Base-by-base conservation (phyloP, 2,329 filamentous ascomycete genomes). In the Botrytis medusae region DNA sequence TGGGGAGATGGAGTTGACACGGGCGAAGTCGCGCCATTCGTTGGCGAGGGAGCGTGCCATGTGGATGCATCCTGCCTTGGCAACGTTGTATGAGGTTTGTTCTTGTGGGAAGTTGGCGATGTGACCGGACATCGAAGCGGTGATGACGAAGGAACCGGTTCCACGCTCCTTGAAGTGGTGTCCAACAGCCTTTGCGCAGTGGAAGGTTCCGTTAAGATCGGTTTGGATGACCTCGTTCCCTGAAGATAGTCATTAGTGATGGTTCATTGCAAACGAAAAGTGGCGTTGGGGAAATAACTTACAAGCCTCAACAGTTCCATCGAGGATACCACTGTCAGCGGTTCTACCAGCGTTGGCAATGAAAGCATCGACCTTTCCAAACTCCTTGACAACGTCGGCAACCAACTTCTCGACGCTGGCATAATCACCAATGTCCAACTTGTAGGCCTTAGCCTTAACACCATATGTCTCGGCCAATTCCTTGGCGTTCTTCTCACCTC, bases 321-420 rank as follows among this genome's bases (percentile, higher is more conserved):
- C 91, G 67, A 93, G 85, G 79, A 93, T 86, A 73, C 91, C 91
- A 72, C 84, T 84, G 83, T 91, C 87, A 77, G 91, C 91, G 9
- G 92, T 93, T 75, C 89, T 88, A 73, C 92, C 92, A 32, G 92
- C 91, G 82, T 92, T 92, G 82, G 89, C 89, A 76, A 91, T 87
- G 83, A 91, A 90, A 78, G 86, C 87, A 79, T 91, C 89, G 79
- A 91, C 87, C 83, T 90, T 87, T 82, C 89, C 89, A 63, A 94
- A 95, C 80, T 95, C 92, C 77, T 85, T 84, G 80, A 91, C 84
- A 71, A 91, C 88, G 61, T 88, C 84, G 76, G 84, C 82, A 78
- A 91, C 88, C 72, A 90, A 72, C 51, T 72, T 82, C 80, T 88
- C 82, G 73, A 88, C 87, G 9, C 64, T 73, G 29, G 85, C 84